Base-by-base conservation (phyloP, 1,284 basidiomycete species). In the Sporisorium scitamineum region DNA sequence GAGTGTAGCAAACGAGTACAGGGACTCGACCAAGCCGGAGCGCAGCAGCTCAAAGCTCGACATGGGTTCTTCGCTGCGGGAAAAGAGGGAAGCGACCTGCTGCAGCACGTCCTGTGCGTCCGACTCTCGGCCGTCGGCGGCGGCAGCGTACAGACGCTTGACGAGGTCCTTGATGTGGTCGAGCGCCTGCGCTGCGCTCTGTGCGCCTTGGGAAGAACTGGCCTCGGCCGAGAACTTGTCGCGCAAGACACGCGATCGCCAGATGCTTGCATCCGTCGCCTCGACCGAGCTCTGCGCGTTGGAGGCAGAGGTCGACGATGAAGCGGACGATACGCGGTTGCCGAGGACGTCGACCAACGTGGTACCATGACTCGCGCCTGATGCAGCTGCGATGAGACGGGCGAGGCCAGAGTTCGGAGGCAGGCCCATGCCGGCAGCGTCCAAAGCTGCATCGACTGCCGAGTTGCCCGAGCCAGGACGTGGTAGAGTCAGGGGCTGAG, bases 31-130 rank as follows among this genome's bases (percentile, higher is more conserved):
- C 1, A 97, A 89, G 3, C 95, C 96, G 80, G 94, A 96, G 81
- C 97, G 93, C 60, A 97, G 87, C 44, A 99, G 87, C 87, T 99
- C 97, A 78, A 98, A 99, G 86, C 95, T 97, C 0, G 95, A 97
- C 13, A 98, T 90, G 11, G 94, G 92, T 41, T 87, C 86, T 22
- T 86, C 86, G 50, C 81, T 88, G n/a, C 91, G 91, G 1, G 91
- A 88, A 84, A 99, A 96, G 48, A 95, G 88, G 16, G 89, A 88
- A 0, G 93, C 92, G 22, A 98, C 88, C 70, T 92, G 90, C 61
- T 88, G 88, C 26, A 97, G 86, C 13, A 90, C 89, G 37, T 90
- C 89, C 18, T 45, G 13, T 9, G 70, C 71, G 6, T 64, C 65
- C 0, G 48, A 11, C 34, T 62, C 66, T 47, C 32, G 47, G 9